Conservation (phyloP, 768 basidiomycete species). For the Boletellus emodensis region DNA sequence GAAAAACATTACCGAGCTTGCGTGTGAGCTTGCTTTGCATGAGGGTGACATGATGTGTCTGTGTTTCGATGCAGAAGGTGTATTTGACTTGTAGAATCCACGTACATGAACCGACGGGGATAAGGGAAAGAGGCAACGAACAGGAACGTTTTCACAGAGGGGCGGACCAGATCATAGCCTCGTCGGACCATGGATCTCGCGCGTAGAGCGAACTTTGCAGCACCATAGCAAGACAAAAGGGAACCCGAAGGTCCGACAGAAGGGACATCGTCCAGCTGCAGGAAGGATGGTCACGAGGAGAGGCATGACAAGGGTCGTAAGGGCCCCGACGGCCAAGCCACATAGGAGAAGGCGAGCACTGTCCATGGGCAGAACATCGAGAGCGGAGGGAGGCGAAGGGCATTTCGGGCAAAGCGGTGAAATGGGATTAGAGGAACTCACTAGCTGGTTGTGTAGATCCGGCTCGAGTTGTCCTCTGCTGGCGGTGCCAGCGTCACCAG, state of each 20-base stretch:
- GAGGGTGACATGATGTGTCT: too few relatives aligned
- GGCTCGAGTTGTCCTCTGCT: too few relatives aligned
- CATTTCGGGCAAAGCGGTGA: constrained; percentile 20
- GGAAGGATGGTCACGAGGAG: constrained; percentile 27
- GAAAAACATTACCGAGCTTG: too few relatives aligned
- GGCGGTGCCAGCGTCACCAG: too few relatives aligned
- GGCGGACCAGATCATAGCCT: constrained; percentile 34
- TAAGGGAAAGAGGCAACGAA: neutral
- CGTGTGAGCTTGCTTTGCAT: too few relatives aligned
- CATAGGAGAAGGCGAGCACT: constrained; percentile 9
- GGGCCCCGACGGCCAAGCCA: constrained; percentile 13
- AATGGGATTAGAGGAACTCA: too few relatives aligned
- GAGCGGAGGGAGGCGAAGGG: constrained; percentile 17
- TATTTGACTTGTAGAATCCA: too few relatives aligned
- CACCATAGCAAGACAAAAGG: constrained; percentile 32
- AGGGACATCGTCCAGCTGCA: constrained; percentile 16
- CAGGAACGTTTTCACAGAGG: neutral
- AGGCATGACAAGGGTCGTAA: constrained; percentile 1
- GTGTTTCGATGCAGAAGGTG: too few relatives aligned
- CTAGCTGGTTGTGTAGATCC: too few relatives aligned
- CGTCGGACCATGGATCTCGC: constrained; percentile 33
- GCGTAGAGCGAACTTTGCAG: constrained; percentile 28
- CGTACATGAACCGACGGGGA: too few relatives aligned
- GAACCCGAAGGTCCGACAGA: constrained; percentile 7
- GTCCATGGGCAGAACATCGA: constrained; percentile 26